Base-by-base conservation (phyloP, 345 rosid genomes). In the Eucalyptus curtisii region DNA sequence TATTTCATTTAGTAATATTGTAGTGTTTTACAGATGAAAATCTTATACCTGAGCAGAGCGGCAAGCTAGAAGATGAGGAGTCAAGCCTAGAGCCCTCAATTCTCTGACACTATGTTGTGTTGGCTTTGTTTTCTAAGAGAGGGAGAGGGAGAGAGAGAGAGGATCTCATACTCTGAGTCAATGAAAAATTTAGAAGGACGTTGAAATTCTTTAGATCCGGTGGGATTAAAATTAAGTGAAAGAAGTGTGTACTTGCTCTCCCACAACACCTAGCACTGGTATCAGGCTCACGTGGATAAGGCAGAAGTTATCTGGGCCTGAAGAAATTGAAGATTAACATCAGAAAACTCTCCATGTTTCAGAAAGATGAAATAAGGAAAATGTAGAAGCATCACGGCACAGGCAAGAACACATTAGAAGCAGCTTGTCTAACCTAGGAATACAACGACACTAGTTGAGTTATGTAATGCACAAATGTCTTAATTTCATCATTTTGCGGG, bases 251-350 rank as follows among this genome's bases (percentile, higher is more conserved):
- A 98, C 99, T 95, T 97, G 99, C 92, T 98, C 99, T 79, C 99
- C 99, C 91, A 98, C 99, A 88, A 97, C 98, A 87, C 96, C 97
- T 85, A 98, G 91, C 88, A 98, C 99, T 37, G 99, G 99, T 90
- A 98, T 94, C 90, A 98, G 93, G 96, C 99, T 97, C 90, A 98
- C 99, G 92, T 98, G 99, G 90, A 98, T 90, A 66, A 98, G 95
- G 92, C 99, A 98, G 92, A 98, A 96, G 91, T 97, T 97, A 88
- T 96, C 95, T 89, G 89, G 95, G 89, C 99, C 99, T 98, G 91
- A 89, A 82, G 89, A 92, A 53, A 71, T 88, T 40, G 40, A 66
- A 89, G 20, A 45, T 50, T 55, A 89, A 79, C 42, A 86, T 86
- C 86, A 15, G 64, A 80, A 52, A 81, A 64, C 49, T 40, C 81